Evolutionary conservation across 1,139 yeast species (phyloP), one percentile per base, ranked within the genome.

Genomic region (Lodderomyces oxycetoniae): DNA sequence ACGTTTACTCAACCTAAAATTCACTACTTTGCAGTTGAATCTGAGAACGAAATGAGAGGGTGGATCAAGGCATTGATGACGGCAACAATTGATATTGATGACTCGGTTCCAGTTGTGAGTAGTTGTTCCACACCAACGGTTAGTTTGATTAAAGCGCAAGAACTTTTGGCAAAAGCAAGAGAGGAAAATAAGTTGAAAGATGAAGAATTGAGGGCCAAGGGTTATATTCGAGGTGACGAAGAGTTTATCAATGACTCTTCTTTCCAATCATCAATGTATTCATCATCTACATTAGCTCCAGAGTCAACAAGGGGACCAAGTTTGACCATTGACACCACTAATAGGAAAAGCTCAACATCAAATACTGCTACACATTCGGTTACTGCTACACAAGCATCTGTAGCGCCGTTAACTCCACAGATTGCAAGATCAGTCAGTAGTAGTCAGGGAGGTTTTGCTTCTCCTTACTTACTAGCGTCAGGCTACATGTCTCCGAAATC

Each of bases 11-110:
- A 89, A 47, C 98, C 96, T 22, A 86, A 88, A 47, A 85, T 89
- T 3, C 98, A 91, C 52, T 91, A 82, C 57, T 93, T 91, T 69
- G 96, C 97, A 0, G 96, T 89, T 24, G 97, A 91, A 38, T 73
- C 87, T 1, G 77, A 72, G 39, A 95, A 87, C 33, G 97, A 89
- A 43, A 84, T 91, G 95, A 72, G 96, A 52, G 77, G 75, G 1
- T 91, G 99, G 99, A 79, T 89, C 76, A 85, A 89, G 38, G 95
- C 96, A 0, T 65, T 91, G 42, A 86, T 89, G 78, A 87, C 91
- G 41, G 95, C 97, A 0, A 91, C 98, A 0, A 93, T 91, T 48
- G 99, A 91, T 55, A 73, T 94, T 35, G 98, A 93, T 59, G 96
- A 91, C 41, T 62, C 86, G 2, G 87, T 85, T 10, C 97, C 98